Evolutionary conservation across 2,329 filamentous ascomycete genomes (phyloP), one percentile per base, ranked within the genome.

Genomic region (Aspergillus ruber): DNA sequence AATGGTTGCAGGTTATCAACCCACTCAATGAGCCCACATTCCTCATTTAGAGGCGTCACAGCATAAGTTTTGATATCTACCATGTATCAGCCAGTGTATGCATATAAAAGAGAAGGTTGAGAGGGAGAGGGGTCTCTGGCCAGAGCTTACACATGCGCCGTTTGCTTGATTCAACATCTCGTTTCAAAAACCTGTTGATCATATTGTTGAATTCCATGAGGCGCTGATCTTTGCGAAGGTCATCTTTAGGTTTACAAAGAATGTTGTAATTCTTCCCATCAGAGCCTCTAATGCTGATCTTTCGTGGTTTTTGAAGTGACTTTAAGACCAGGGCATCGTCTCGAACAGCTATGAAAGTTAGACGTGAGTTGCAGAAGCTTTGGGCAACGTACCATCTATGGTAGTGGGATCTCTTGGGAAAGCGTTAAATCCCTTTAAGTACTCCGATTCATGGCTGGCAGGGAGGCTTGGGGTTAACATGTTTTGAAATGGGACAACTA

Each of bases 201-300:
- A 97, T 93, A 41, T 86, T 84, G 65, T 97, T 98, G 75, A 98
- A 98, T 64, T 98, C 94, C 90, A 98, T 98, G 17, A 98, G 82
- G 44, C 93, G 88, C 67, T 97, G 91, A 61, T 99, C 94, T 56
- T 95, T 98, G 44, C 93, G 86, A 20, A 99, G 79, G 66, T 99
- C 94, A 65, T 98, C 93, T 67, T 97, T 97, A 7, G 93, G 94
- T 63, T 99, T 98, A 74, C 95, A 94, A 47, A 99, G 78, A 6
- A 98, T 80, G 54, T 88, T 88, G 66, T 98, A 98, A 15, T 79
- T 78, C 49, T 85, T 86, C 6, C 94, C 93, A 67, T 99, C 90
- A 0, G 88, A 91, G 0, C 91, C 93, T 46, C 88, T 81, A 6
- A 93, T 87, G 13, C 83, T 93, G 46, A 99, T 81, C 57, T 91